Evolutionary conservation across 2,329 filamentous ascomycete species (phyloP), one percentile per base, ranked within the genome.

Genomic region (Colletotrichum gloeosporioides): DNA sequence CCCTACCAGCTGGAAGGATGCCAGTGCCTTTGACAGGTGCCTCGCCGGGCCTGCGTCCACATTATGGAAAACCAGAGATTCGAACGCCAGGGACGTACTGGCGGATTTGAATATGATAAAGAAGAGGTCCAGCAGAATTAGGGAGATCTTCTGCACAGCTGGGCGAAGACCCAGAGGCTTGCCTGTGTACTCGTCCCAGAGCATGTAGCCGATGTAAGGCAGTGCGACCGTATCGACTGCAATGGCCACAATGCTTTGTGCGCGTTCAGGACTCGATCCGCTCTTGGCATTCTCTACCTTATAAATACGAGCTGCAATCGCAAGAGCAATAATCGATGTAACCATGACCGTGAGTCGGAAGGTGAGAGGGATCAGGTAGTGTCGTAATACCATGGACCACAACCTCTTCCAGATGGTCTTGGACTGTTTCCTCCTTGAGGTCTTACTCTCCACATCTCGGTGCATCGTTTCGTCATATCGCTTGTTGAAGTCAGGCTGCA

Each of bases 101-200:
- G 96, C 96, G 6, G 96, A 96, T 84, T 98, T 96, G 87, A 99
- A 98, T 57, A 99, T 96, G 81, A 99, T 98, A 83, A 99, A 99
- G 81, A 98, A 93, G 5, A 99, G 89, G 85, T 99, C 97, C 73
- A 98, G 91, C 71, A 99, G 92, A 76, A 99, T 95, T 66, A 99
- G 91, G 16, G 95, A 92, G 78, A 98, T 94, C 84, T 99, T 99
- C 65, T 95, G 94, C 73, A 93, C 93, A 12, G 95, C 93, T 8
- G 93, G 93, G 59, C 98, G 94, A 76, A 99, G 88, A 2, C 97
- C 97, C 25, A 99, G 88, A 27, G 98, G 97, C 83, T 98, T 98
- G 34, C 95, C 95, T 7, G 95, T 97, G 86, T 98, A 99, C 86
- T 99, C 97, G 82, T 99, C 97, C 87, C 93, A 98, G 29, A 96